Percentiles rank a stretch among this genome's conserved stretches.
These are phyloP conservation scores for Naganishia vaughanmartiniae DNA, from an alignment of 768 basidiomycete species.

Conservation along the genomic window DNA sequence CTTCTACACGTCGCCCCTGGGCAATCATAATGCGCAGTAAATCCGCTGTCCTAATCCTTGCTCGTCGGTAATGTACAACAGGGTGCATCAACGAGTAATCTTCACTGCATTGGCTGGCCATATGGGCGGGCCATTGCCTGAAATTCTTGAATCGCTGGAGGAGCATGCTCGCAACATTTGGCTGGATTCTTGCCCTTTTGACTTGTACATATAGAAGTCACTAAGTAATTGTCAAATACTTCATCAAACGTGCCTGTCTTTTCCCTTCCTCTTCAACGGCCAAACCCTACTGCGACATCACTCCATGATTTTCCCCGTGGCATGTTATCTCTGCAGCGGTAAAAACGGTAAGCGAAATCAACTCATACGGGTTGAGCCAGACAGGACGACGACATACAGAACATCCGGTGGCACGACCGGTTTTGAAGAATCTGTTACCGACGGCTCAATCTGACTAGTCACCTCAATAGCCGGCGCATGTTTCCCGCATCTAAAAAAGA, in stretches of 20 bases:
- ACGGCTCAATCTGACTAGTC: conserved; percentile 19
- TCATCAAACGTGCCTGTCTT: neutral
- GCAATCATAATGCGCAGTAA: no score
- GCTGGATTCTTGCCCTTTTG: no score
- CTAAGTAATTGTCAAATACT: neutral
- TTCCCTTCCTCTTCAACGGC: neutral
- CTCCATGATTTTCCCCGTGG: conserved; percentile 15
- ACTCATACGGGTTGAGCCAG: neutral
- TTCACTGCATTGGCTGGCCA: no score
- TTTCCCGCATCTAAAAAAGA: conserved; percentile 20
- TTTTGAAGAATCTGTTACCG: neutral
- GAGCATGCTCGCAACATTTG: no score
- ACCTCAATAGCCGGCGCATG: conserved; percentile 30
- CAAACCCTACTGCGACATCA: neutral
- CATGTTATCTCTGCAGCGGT: neutral
- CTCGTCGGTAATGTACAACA: no score
- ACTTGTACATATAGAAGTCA: no score
- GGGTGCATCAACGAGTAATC: no score
- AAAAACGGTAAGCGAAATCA: neutral
- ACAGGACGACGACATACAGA: neutral
- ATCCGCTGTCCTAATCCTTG: no score
- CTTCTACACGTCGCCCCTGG: no score
- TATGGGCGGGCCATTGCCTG: no score
- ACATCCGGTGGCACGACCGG: conserved; percentile 9
- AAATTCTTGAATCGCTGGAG: no score